Evolutionary conservation across 306 rosid species (phyloP), one percentile per base, ranked within the genome.

Genomic region (Casuarina cunninghamiana): DNA sequence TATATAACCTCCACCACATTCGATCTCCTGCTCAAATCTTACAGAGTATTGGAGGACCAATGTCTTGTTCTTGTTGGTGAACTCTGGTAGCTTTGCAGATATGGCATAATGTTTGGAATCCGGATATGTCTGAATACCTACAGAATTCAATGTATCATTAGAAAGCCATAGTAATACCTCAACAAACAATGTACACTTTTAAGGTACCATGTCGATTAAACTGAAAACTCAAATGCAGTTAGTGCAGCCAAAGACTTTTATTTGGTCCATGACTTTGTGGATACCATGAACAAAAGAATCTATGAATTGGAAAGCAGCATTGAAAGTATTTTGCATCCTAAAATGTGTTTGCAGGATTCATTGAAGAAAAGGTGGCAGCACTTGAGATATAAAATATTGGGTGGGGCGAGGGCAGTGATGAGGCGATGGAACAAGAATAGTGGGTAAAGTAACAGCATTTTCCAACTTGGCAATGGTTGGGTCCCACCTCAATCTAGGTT

Each of bases 1-100:
- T 44, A 95, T 85, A 84, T 96, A 96, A 50, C 99, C 99, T 46
- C 99, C 99, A 68, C 99, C 98, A 62, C 99, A 96, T 84, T 96
- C 98, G 60, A 96, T 93, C 26, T 96, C 99, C 84, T 96, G 99
- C 76, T 96, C 98, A 81, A 93, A 87, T 71, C 88, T 91, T 57
- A 96, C 67, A 53, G 99, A 96, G 71, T 96, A 96, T 84, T 96
- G 99, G 48, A 96, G 62, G 51, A 96, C 98, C 84, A 93, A 81
- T 7, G 99, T 96, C 82, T 91, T 84, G 86, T 93, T 89, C 88
- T 83, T 84, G 86, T 95, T 96, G 85, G 43, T 79, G 87, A 93
- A 89, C 76, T 96, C 99, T 0, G 99, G 91, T 83, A 96, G 72
- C 84, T 87, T 93, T 19, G 99, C 99, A 68, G 99, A 93, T 70